phyloP scores from a whole-genome alignment of 169 alveolate species.

The Cryptosporidium parvum region DNA sequence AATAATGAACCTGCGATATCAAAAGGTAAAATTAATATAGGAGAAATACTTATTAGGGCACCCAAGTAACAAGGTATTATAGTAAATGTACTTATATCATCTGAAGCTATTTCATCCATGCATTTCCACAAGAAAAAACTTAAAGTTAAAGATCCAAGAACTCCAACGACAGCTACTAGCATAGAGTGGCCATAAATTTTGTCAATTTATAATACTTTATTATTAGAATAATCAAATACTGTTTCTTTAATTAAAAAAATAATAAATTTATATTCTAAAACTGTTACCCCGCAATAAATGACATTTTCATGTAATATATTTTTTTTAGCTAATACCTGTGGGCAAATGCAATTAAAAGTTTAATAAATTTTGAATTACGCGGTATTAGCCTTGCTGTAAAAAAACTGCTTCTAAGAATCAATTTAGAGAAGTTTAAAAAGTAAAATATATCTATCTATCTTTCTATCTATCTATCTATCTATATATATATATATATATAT shows the following conservation, averaged over 20 bases:
- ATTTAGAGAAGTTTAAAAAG: not conserved
- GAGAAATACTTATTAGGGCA: conserved; percentile 32
- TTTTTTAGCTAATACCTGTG: not conserved
- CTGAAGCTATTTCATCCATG: conserved; percentile 13
- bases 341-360: not conserved
- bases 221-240: not conserved
- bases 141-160: conserved; percentile 1
- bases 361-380: not conserved
- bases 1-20: conserved; percentile 17
- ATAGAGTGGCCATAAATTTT: not conserved
- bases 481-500: too few species aligned
- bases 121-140: conserved; percentile 20
- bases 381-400: not conserved
- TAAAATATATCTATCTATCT: not conserved
- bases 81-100: conserved; percentile 2
- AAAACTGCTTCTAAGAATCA: not conserved
- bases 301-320: conserved; percentile 6
- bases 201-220: not conserved
- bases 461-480: too few species aligned
- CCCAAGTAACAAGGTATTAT: conserved; percentile 21
- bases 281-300: not conserved
- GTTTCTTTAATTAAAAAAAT: not conserved
- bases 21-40: conserved; percentile 31
- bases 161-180: not conserved
- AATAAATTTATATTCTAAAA: not conserved